Evolutionary conservation across 148 eudicot genomes (phyloP).

Genomic region (Vaccinium macrocarpon): DNA sequence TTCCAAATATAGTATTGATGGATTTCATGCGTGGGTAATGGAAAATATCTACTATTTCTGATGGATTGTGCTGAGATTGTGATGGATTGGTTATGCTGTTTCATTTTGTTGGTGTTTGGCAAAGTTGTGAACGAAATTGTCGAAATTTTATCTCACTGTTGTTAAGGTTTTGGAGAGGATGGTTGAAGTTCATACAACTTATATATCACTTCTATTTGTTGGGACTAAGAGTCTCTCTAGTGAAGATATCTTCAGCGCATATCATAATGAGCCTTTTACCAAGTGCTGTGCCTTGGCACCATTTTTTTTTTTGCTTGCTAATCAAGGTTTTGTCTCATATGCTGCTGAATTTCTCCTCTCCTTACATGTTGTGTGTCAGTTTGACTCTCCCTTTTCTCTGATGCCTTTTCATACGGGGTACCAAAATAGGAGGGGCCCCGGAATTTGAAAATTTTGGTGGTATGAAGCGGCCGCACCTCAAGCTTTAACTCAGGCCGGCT

Average conservation of each 20-base stretch:
- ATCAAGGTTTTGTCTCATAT: background rate
- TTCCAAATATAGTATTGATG: too few species aligned
- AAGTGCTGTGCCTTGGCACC: background rate
- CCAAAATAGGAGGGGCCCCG: too few species aligned
- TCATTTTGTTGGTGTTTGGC: too few species aligned
- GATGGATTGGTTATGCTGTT: too few species aligned
- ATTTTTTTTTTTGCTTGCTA: background rate
- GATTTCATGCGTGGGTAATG: too few species aligned
- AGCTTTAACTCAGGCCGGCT: too few species aligned
- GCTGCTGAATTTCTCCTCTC: background rate
- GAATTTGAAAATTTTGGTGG: too few species aligned
- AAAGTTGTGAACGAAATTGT: too few species aligned
- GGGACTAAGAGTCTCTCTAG: background rate
- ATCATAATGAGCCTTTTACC: background rate
- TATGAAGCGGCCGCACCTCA: too few species aligned
- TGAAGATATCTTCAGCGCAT: background rate
- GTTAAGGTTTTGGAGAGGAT: background rate
- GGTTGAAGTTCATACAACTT: background rate
- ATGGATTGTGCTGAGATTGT: too few species aligned
- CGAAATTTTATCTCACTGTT: too few species aligned
- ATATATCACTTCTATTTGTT: background rate
- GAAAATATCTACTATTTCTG: too few species aligned
- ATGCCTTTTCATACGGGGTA: background rate
- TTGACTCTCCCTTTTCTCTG: background rate
- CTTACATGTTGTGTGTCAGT: background rate